Base-by-base conservation (phyloP, 2,329 filamentous ascomycete genomes). In the Venturia aucupariae region DNA sequence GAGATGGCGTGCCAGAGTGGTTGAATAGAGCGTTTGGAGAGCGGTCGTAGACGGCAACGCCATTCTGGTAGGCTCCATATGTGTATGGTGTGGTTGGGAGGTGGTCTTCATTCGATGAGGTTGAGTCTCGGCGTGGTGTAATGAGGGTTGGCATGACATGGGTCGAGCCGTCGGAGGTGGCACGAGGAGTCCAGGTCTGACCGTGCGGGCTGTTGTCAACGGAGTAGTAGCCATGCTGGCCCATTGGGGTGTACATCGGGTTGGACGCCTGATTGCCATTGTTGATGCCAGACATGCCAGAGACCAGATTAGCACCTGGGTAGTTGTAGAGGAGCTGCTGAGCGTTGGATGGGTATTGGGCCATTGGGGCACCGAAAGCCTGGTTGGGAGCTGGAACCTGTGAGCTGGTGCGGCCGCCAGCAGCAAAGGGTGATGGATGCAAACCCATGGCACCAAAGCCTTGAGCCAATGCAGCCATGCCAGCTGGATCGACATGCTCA, bases 41-140 rank as follows among this genome's bases (percentile, higher is more conserved):
- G 61, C 79, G 78, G 68, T 81, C 80, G 70, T 78, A 73, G 72
- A 81, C 79, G 41, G 78, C 72, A 24, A 80, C 73, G 55, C 75
- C 76, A 57, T 76, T 76, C 44, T 76, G 75, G 66, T 80, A 81
- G 65, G 75, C 72, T 55, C 62, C 62, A 39, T 39, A 76, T 22
- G 70, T 73, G 60, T 75, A 77, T 3, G 80, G 80, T 10, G 80
- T 82, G 27, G 77, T 78, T 24, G 80, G 80, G 67, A 79, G 75
- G 60, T 81, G 79, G 65, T 81, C 79, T 75, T 81, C 80, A 69
- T 80, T 81, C 41, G 80, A 81, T 5, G 80, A 82, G 67, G 80
- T 73, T 8, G 80, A 81, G 67, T 80, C 79, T 60, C 80, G 79
- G 44, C 80, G 79, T 60, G 79, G 79, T 22, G 79, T 81, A 74